These are phyloP conservation scores for Rubia occidens DNA, from an alignment of 305 asterid species.

Conservation along the genomic window DNA sequence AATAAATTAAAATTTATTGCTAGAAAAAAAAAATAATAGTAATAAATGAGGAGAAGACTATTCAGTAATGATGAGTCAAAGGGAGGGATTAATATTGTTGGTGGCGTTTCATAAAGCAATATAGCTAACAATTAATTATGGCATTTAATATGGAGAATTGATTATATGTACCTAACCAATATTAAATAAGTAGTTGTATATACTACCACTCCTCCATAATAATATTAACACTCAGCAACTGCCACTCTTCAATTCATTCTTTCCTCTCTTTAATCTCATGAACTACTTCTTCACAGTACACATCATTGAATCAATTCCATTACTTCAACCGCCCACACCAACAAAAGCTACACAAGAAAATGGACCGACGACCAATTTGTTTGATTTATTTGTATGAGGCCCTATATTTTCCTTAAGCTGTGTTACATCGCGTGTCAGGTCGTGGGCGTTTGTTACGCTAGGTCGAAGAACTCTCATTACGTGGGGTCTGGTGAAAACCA, in stretches of 20 bases:
- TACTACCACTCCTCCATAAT: background rate
- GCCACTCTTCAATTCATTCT: conserved; percentile 6
- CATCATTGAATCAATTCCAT: background rate
- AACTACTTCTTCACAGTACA: conserved; percentile 4
- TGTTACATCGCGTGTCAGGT: too few relatives aligned
- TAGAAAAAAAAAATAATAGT: background rate
- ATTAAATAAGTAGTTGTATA: conserved; percentile 14
- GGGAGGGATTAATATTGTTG: conserved; percentile 6
- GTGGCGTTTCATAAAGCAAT: conserved; percentile 4
- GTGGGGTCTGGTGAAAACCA: too few relatives aligned
- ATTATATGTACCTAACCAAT: conserved; percentile 22
- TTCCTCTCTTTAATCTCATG: conserved; percentile 5
- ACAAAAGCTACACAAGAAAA: too few relatives aligned
- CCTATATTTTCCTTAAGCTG: too few relatives aligned
- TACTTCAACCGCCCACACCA: background rate
- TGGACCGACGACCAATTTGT: too few relatives aligned
- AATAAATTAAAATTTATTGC: background rate
- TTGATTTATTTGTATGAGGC: too few relatives aligned
- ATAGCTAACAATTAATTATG: conserved; percentile 14
- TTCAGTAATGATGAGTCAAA: conserved; percentile 9
- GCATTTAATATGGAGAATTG: conserved; percentile 23
- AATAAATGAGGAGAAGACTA: conserved; percentile 13
- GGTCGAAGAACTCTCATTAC: too few relatives aligned
- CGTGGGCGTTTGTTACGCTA: too few relatives aligned
- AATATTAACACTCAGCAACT: conserved; percentile 14